phyloP scores from a whole-genome alignment of 2,329 filamentous ascomycete genomes.

The Pestalotiopsis sp. region DNA sequence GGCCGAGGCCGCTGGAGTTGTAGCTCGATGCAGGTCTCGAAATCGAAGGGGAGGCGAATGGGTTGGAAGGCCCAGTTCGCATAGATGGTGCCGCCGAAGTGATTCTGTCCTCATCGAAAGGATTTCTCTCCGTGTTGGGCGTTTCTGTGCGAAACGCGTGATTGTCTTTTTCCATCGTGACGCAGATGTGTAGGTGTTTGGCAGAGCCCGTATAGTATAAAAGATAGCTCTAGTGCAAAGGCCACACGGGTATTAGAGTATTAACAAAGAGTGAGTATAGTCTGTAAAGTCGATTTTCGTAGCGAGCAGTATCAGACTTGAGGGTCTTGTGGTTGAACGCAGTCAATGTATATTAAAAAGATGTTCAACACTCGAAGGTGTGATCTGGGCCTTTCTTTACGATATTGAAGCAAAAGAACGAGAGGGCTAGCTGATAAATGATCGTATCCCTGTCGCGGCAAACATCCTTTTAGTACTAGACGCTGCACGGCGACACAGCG shows the following conservation, averaged over 20 bases:
- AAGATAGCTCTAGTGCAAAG: background rate
- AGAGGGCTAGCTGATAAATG: slow-evolving; percentile 2
- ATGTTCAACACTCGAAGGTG: background rate
- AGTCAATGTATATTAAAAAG: background rate
- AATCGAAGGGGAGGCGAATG: slow-evolving; percentile 43
- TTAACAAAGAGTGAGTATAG: background rate
- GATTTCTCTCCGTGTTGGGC: slow-evolving; percentile 41
- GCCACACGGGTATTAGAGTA: background rate
- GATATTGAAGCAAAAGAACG: background rate
- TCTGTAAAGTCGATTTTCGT: background rate
- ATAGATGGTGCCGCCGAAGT: slow-evolving; percentile 37
- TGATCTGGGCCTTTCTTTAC: background rate
- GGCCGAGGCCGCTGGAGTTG: slow-evolving; percentile 41
- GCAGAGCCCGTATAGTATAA: background rate
- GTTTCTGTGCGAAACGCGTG: slow-evolving; percentile 34
- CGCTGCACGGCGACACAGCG: background rate
- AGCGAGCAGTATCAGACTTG: background rate
- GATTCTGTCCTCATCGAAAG: slow-evolving; percentile 36
- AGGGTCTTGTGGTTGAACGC: background rate
- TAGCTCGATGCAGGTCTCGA: slow-evolving; percentile 48
- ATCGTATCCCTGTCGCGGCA: background rate
- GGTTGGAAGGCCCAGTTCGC: slow-evolving; percentile 36
- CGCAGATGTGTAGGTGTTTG: slow-evolving; percentile 11
- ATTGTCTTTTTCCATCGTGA: slow-evolving; percentile 36
- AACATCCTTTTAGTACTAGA: background rate